These are phyloP conservation scores for Candida sanyiensis DNA, from an alignment of 805 yeast species.

Conservation along the genomic window DNA sequence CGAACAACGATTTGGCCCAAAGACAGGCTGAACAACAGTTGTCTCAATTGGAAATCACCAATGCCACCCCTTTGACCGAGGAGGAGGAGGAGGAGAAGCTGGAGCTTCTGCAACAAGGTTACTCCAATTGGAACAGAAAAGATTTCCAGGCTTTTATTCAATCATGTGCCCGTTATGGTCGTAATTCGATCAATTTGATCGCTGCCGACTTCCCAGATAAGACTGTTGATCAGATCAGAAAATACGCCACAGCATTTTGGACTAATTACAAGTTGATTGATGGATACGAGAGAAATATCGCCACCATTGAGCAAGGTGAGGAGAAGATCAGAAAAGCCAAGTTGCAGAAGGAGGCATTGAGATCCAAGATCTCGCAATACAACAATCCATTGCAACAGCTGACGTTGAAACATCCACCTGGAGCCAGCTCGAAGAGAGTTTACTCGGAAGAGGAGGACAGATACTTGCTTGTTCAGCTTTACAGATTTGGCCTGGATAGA, in stretches of 20 bases:
- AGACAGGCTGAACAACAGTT: slow-evolving; percentile 41
- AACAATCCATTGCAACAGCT: slow-evolving; percentile 77
- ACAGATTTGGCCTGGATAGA: slow-evolving; percentile 74
- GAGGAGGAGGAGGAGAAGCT: slow-evolving; percentile 67
- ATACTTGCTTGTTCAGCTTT: slow-evolving; percentile 72
- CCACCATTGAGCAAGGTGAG: slow-evolving; percentile 84
- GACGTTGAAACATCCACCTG: slow-evolving; percentile 64
- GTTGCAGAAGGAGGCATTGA: slow-evolving; percentile 72
- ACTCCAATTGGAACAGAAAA: slow-evolving; percentile 75
- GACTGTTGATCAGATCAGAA: slow-evolving; percentile 69
- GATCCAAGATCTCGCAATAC: slow-evolving; percentile 67
- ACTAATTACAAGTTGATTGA: slow-evolving; percentile 69
- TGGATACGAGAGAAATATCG: slow-evolving; percentile 77
- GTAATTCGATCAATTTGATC: slow-evolving; percentile 64
- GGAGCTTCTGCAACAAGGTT: slow-evolving; percentile 61
- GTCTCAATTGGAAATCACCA: slow-evolving; percentile 67
- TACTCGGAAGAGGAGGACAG: slow-evolving; percentile 90
- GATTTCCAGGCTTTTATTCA: slow-evolving; percentile 82
- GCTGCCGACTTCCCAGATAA: slow-evolving; percentile 74
- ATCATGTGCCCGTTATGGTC: slow-evolving; percentile 71
- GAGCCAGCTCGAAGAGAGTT: slow-evolving; percentile 56
- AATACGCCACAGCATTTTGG: slow-evolving; percentile 83
- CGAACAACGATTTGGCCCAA: slow-evolving; percentile 33
- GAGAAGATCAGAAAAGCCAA: slow-evolving; percentile 62
- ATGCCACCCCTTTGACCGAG: slow-evolving; percentile 75